Percentiles rank a stretch among this genome's conserved stretches.
Conservation (phyloP, 176 grass and related monocot species). For the Zoysia pacifica region DNA sequence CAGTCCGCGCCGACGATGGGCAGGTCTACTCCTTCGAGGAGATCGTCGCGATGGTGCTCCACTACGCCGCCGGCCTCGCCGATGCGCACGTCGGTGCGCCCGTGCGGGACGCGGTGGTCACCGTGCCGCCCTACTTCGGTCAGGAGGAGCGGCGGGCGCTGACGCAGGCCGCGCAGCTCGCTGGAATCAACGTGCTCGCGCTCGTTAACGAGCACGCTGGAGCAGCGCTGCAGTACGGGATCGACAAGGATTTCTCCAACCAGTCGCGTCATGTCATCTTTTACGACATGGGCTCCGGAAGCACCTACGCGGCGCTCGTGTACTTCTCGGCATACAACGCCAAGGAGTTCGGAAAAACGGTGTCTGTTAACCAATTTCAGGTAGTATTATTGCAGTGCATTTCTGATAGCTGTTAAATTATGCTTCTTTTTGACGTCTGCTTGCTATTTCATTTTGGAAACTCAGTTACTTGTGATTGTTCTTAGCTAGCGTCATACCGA, state of each 20-base stretch:
- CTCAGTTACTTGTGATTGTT: background rate
- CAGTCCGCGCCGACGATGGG: slow-evolving; percentile 69
- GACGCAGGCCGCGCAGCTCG: slow-evolving; percentile 83
- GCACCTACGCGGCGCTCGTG: slow-evolving; percentile 92
- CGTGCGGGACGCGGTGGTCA: slow-evolving; percentile 80
- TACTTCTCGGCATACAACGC: slow-evolving; percentile 81
- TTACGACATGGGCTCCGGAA: slow-evolving; percentile 95
- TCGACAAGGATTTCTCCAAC: slow-evolving; percentile 96
- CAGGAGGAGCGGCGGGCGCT: slow-evolving; percentile 82
- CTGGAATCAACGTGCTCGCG: slow-evolving; percentile 80
- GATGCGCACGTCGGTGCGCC: slow-evolving; percentile 67
- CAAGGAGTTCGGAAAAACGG: slow-evolving; percentile 84
- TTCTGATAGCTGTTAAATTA: slow-evolving; percentile 22
- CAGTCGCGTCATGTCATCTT: slow-evolving; percentile 82
- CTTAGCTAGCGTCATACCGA: background rate
- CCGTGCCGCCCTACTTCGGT: slow-evolving; percentile 88
- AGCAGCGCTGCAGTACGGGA: slow-evolving; percentile 93
- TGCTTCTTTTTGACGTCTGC: background rate
- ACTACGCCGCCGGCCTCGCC: slow-evolving; percentile 70
- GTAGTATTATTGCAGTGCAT: slow-evolving; percentile 29
- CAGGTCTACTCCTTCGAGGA: slow-evolving; percentile 77
- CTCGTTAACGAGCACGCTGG: slow-evolving; percentile 96
- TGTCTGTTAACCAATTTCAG: slow-evolving; percentile 89
- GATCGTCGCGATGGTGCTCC: slow-evolving; percentile 83
- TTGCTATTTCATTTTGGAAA: background rate